These are phyloP conservation scores for Leccinum boreale DNA, from an alignment of 768 basidiomycete species.

Conservation along the genomic window DNA sequence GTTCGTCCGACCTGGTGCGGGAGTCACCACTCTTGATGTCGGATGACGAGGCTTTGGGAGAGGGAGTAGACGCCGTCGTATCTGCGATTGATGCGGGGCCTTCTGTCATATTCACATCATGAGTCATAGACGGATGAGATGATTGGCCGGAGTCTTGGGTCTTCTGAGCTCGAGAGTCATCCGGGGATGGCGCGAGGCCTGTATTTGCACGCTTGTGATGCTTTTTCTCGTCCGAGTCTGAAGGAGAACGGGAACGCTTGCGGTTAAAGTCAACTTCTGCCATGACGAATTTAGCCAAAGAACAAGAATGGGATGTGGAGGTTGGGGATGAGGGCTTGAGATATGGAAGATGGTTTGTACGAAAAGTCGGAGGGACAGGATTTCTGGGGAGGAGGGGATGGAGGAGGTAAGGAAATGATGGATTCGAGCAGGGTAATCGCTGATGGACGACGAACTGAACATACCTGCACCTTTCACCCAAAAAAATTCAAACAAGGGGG, in stretches of 20 bases:
- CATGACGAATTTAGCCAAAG: constrained; percentile 64
- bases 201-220: constrained; percentile 82
- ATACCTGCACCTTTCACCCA: constrained; percentile 28
- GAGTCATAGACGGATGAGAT: constrained; percentile 37
- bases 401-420: constrained; percentile 55
- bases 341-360: constrained; percentile 35
- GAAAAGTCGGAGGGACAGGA: constrained; percentile 34
- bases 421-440: constrained; percentile 53
- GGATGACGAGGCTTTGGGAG: constrained; percentile 45
- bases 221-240: constrained; percentile 77
- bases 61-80: constrained; percentile 54
- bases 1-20: constrained; percentile 34
- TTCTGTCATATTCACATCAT: constrained; percentile 69
- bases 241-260: constrained; percentile 85
- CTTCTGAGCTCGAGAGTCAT: constrained; percentile 55
- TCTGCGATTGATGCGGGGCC: constrained; percentile 36
- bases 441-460: constrained; percentile 28
- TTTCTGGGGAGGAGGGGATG: constrained; percentile 52
- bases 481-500: neutral
- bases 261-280: constrained; percentile 83
- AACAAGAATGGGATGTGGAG: constrained; percentile 36
- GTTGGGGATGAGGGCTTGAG: constrained; percentile 44
- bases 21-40: constrained; percentile 43
- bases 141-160: constrained; percentile 43
- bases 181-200: constrained; percentile 58